Evolutionary conservation across 164 flowering plant species (phyloP).

Genomic region (Kingdonia uniflora): DNA sequence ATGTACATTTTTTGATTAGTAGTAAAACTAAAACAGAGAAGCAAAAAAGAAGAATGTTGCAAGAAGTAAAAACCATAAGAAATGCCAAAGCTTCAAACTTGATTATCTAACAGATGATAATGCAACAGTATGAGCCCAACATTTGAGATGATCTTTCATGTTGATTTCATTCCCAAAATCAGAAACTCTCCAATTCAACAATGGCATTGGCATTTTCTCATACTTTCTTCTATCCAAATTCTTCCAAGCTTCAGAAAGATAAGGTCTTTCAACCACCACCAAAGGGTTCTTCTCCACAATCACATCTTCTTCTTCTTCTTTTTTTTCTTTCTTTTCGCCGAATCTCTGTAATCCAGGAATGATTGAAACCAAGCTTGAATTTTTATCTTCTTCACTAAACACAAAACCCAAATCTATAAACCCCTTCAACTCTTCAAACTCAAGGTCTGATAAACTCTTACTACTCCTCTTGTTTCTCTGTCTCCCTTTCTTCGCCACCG

Average conservation of each 20-base stretch:
- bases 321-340: constrained; percentile 16
- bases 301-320: constrained; percentile 5
- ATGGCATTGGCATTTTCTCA: constrained; percentile 16
- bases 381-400: constrained; percentile 53
- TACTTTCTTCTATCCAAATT: constrained; percentile 13
- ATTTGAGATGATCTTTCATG: constrained; percentile 54
- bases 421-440: constrained; percentile 74
- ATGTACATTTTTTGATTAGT: no score
- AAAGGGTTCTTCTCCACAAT: constrained; percentile 5
- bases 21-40: no score
- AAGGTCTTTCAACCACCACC: constrained; percentile 43
- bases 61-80: neutral
- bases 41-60: neutral
- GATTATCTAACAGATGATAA: constrained; percentile 39
- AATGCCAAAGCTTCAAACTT: neutral
- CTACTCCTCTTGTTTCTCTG: constrained; percentile 11
- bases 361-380: constrained; percentile 44
- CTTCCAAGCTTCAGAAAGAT: constrained; percentile 77
- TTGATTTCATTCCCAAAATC: constrained; percentile 26
- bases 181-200: constrained; percentile 46
- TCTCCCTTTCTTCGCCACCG: neutral
- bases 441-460: constrained; percentile 73
- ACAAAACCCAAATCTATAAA: constrained; percentile 81
- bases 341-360: constrained; percentile 67
- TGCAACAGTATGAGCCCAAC: constrained; percentile 75